Conservation (phyloP, 768 basidiomycete species). For the Grammothele lineata region DNA sequence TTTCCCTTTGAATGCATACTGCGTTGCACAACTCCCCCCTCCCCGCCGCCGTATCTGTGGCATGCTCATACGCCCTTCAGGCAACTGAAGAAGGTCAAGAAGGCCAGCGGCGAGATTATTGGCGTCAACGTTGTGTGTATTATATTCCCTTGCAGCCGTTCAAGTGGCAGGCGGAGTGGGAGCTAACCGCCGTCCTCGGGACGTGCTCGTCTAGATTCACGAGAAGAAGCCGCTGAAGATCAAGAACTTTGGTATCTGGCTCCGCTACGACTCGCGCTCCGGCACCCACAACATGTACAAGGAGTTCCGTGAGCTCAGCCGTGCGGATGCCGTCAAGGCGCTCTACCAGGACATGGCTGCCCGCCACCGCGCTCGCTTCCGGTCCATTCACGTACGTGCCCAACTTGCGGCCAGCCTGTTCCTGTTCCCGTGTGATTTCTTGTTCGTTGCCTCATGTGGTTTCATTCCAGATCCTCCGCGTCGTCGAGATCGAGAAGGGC, state of each 20-base stretch:
- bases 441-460: background rate
- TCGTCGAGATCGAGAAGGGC: slow-evolving; percentile 91
- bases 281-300: slow-evolving; percentile 99
- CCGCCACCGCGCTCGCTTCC: slow-evolving; percentile 97
- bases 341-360: slow-evolving; percentile 99
- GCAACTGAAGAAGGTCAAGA: slow-evolving; percentile 99
- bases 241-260: slow-evolving; percentile 99
- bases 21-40: background rate
- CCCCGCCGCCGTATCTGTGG: background rate
- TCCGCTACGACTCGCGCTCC: slow-evolving; percentile 98
- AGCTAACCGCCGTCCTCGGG: slow-evolving; percentile 27
- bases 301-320: slow-evolving; percentile 94
- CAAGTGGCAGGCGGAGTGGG: slow-evolving; percentile 86
- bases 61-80: slow-evolving; percentile 33
- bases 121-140: slow-evolving; percentile 94
- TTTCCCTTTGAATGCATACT: background rate
- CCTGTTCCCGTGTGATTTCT: slow-evolving; percentile 1
- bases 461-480: slow-evolving; percentile 79
- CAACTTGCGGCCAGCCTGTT: too few relatives aligned
- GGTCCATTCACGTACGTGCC: slow-evolving; percentile 93
- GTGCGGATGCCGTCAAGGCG: slow-evolving; percentile 92
- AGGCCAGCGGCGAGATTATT: slow-evolving; percentile 98
- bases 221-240: slow-evolving; percentile 98
- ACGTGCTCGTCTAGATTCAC: slow-evolving; percentile 65
- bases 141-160: slow-evolving; percentile 55